A percentile compares a stretch with the other conserved stretches of the same genome.
Evolutionary conservation across 208 protist species (phyloP).

Genomic region (Borovskyia barvae): DNA sequence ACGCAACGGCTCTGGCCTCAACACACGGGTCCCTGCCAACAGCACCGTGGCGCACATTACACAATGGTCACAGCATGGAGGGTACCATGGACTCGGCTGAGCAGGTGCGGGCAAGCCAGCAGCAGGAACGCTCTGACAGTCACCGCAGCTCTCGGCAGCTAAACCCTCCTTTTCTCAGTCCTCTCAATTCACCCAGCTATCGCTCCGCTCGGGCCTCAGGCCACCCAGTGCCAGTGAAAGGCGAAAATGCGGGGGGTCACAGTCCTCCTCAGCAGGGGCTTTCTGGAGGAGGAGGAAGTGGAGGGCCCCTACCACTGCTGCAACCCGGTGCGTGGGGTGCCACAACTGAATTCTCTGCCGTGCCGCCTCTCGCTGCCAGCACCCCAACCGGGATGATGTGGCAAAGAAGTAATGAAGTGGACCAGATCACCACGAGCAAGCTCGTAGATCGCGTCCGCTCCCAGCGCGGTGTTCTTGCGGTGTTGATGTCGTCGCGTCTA

Average conservation of each 20-base stretch:
- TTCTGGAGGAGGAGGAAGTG: too few relatives aligned
- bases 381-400: constrained; percentile 18
- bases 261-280: too few relatives aligned
- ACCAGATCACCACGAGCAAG: constrained; percentile 32
- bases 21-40: background rate
- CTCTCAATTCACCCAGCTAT: too few relatives aligned
- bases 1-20: background rate
- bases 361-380: too few relatives aligned
- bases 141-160: too few relatives aligned
- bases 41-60: constrained; percentile 12
- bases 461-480: constrained; percentile 34
- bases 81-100: constrained; percentile 8
- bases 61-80: constrained; percentile 17
- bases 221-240: too few relatives aligned
- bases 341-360: too few relatives aligned
- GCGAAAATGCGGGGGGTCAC: too few relatives aligned
- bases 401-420: constrained; percentile 37
- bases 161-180: too few relatives aligned
- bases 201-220: too few relatives aligned
- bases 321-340: too few relatives aligned
- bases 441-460: constrained; percentile 42
- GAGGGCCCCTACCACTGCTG: too few relatives aligned
- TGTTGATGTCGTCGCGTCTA: constrained; percentile 36
- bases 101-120: constrained; percentile 5
- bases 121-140: background rate